Evolutionary conservation across 768 basidiomycete species (phyloP), one percentile per base, ranked within the genome.

Genomic region (Calocybe gangraenosa): DNA sequence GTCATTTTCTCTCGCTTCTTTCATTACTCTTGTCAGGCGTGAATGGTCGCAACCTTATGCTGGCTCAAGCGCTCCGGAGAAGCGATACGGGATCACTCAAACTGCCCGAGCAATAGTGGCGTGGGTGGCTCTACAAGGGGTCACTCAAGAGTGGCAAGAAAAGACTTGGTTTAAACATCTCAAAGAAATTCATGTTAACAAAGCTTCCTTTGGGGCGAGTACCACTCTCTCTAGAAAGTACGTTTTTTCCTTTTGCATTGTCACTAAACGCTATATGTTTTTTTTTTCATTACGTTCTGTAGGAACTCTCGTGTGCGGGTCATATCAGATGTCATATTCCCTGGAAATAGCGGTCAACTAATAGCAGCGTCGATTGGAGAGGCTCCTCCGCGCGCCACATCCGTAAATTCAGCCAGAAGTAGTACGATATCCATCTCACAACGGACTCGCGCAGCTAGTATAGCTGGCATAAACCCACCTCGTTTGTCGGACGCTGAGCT

Each of bases 331-430:
- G 69, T 83, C 37, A 78, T 85, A 38, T 78, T 85, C 48, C 80
- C 86, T 8, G 80, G 76, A 23, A 70, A 79, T 53, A 65, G 69
- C 35, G 86, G 84, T 6, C 87, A 90, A 56, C 78, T 92, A 38
- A 81, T 90, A 48, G 79, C 81, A 17, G 89, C 87, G 4, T 86
- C 89, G 53, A 88, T 91, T 32, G 87, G 86, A n/a, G 79, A 82
- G 53, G 74, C 73, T 17, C 65, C 70, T 18, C 32, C 59, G 1
- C 62, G 64, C 44, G 55, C 62, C 31, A 64, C 61, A 48, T 63
- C 65, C 56, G 50, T 61, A 60, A 40, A 57, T 54, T 32, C 41
- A 18, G 23, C 36, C 15, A 42, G 23, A 3, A 36, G 33, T 13
- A 49, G 41, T 10, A 55, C 25, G 11, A 5, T 28, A 11, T 28